Base-by-base conservation (phyloP, 768 basidiomycete species). In the Tricholoma matsutake region DNA sequence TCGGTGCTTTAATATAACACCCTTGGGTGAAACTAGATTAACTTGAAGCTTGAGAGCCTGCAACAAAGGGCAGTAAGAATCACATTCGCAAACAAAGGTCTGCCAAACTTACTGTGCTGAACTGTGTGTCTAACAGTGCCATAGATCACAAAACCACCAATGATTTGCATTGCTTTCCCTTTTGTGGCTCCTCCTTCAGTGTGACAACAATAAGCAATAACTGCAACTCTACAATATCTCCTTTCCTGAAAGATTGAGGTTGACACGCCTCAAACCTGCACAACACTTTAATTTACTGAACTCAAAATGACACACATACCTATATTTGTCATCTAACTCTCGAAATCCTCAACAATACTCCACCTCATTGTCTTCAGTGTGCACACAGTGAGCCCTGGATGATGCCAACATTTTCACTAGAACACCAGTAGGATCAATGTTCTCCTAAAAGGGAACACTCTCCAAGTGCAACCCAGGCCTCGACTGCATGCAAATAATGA, bases 101-200 rank as follows among this genome's bases (percentile, higher is more conserved):
- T 32, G 32, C 9, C 32, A 32, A 32, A 32, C 32, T 9, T 9
- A 32, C 32, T 9, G 9, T 39, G 37, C 37, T n/a, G n/a, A n/a
- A n/a, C n/a, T n/a, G n/a, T n/a, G n/a, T n/a, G n/a, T n/a, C n/a
- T n/a, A n/a, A n/a, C n/a, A n/a, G n/a, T n/a, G 41, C 41, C 41
- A 43, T 43, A 18, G 41, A 43, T 18, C 11, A 11, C n/a, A 43
- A 18, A 18, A 43, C n/a, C 2, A 43, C 41, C 14, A 43, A 11
- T n/a, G 18, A n/a, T n/a, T 43, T 43, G 41, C 4, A 18, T 5
- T 18, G 16, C n/a, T 43, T 43, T 18, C 41, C 41, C 11, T 18
- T 43, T 11, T n/a, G n/a, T 2, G 41, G 41, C 16, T 65, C 63
- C 22, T 58, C 28, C 61, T 61, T 57, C 5, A 57, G 35, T n/a